These are phyloP conservation scores for Penicillium sp. DNA, from an alignment of 2,329 filamentous ascomycete species.

Conservation along the genomic window DNA sequence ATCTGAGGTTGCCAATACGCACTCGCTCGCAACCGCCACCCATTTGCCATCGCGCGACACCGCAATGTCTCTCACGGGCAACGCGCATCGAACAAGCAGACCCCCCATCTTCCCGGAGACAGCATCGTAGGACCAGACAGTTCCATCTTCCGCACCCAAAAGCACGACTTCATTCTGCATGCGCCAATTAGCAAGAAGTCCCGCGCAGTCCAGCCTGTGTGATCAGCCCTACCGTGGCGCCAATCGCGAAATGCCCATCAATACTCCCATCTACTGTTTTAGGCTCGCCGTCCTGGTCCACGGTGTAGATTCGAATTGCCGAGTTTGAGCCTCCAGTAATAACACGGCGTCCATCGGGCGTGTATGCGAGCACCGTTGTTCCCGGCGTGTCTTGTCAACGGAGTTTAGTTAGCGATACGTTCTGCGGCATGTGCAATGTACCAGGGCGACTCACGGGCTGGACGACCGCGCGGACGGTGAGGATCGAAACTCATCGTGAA, in stretches of 20 bases:
- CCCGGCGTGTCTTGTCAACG: conserved; percentile 65
- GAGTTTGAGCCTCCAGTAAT: conserved; percentile 93
- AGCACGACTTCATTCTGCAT: conserved; percentile 72
- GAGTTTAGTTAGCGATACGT: conserved; percentile 5
- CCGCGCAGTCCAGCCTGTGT: neutral
- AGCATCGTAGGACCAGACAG: conserved; percentile 89
- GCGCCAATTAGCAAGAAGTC: conserved; percentile 4
- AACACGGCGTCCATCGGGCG: conserved; percentile 76
- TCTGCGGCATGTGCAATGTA: neutral
- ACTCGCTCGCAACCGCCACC: conserved; percentile 95
- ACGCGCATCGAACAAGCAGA: conserved; percentile 73
- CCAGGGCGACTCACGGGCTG: conserved; percentile 42
- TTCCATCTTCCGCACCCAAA: conserved; percentile 87
- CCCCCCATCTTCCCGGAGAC: conserved; percentile 63
- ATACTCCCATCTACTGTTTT: conserved; percentile 85
- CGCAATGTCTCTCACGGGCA: conserved; percentile 80
- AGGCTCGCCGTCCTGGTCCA: conserved; percentile 86
- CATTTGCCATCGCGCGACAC: conserved; percentile 75
- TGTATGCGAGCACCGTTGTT: conserved; percentile 81
- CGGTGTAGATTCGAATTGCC: conserved; percentile 85
- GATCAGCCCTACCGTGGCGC: conserved; percentile 52
- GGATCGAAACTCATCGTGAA: conserved; percentile 32
- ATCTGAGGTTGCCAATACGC: conserved; percentile 24
- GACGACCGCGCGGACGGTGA: conserved; percentile 35
- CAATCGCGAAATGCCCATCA: conserved; percentile 77